phyloP scores from a whole-genome alignment of 2,329 filamentous ascomycete genomes.

The Aschersonia sp. region DNA sequence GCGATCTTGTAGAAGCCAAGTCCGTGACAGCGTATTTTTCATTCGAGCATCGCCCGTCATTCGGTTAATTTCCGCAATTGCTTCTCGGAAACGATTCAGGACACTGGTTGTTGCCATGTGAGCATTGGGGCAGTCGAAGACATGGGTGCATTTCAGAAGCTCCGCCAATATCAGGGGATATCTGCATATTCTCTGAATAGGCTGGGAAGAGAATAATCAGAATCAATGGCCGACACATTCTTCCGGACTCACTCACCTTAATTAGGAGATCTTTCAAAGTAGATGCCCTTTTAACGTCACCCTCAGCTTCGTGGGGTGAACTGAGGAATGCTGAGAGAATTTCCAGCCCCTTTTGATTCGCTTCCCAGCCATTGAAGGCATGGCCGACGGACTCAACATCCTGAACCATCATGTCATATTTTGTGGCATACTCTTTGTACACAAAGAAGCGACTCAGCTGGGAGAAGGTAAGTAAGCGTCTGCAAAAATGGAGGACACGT shows the following conservation, averaged over 20 bases:
- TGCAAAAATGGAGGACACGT: not conserved
- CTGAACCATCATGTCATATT: conserved; percentile 73
- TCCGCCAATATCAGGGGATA: conserved; percentile 82
- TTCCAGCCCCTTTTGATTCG: conserved; percentile 77
- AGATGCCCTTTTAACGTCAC: conserved; percentile 58
- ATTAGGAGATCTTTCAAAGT: conserved; percentile 79
- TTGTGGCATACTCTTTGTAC: conserved; percentile 86
- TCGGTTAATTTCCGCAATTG: conserved; percentile 67
- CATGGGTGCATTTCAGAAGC: conserved; percentile 68
- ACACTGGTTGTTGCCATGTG: conserved; percentile 68
- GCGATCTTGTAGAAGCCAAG: conserved; percentile 72
- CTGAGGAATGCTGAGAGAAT: conserved; percentile 62
- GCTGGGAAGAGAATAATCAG: conserved; percentile 32
- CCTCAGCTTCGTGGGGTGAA: conserved; percentile 49
- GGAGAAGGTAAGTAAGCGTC: conserved; percentile 1
- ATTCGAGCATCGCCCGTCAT: conserved; percentile 65
- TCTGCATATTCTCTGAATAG: conserved; percentile 82
- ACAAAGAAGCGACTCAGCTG: conserved; percentile 71
- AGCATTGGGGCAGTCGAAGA: conserved; percentile 70
- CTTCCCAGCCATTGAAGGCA: conserved; percentile 58
- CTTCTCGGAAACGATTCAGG: conserved; percentile 56
- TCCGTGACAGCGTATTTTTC: conserved; percentile 60
- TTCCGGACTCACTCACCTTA: conserved; percentile 43
- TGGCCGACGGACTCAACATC: conserved; percentile 59
- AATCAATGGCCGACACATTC: not conserved